Evolutionary conservation across 768 basidiomycete genomes (phyloP).

Genomic region (Phlegmacium glaucopus): DNA sequence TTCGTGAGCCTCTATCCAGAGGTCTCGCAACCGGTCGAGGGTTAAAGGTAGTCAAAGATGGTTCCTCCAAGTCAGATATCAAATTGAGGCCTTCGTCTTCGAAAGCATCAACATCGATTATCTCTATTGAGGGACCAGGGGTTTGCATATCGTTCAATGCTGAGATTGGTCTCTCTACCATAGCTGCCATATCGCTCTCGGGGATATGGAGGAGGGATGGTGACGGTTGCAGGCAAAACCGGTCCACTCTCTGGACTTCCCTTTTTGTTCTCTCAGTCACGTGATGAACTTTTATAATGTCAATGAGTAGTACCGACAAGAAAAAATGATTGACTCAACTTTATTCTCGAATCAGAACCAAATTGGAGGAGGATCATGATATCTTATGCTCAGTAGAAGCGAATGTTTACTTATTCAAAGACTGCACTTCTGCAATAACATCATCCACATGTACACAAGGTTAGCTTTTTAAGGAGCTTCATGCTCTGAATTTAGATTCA

Average conservation of each 20-base stretch:
- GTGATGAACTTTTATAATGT: too few species aligned
- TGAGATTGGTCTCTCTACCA: slow-evolving; percentile 25
- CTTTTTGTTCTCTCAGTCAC: slow-evolving; percentile 8
- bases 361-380: too few species aligned
- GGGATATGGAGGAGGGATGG: slow-evolving; percentile 12
- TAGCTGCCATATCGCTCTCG: slow-evolving; percentile 25
- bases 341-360: too few species aligned
- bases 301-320: too few species aligned
- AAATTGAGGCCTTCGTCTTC: slow-evolving; percentile 4
- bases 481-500: too few species aligned
- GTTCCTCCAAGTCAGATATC: slow-evolving; percentile 4
- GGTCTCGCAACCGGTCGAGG: slow-evolving; percentile 5
- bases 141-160: slow-evolving; percentile 18
- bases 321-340: too few species aligned
- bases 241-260: slow-evolving; percentile 1
- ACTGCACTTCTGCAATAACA: too few species aligned
- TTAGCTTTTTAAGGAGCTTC: too few species aligned
- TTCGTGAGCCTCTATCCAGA: slow-evolving; percentile 8
- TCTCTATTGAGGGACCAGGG: slow-evolving; percentile 27
- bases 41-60: slow-evolving; percentile 5
- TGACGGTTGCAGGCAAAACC: slow-evolving; percentile 21
- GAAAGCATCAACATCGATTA: slow-evolving; percentile 45
- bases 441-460: too few species aligned
- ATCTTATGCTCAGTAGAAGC: too few species aligned
- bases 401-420: too few species aligned